Base-by-base conservation (phyloP, 1,139 yeast genomes). In the Eremothecium gossypii region DNA sequence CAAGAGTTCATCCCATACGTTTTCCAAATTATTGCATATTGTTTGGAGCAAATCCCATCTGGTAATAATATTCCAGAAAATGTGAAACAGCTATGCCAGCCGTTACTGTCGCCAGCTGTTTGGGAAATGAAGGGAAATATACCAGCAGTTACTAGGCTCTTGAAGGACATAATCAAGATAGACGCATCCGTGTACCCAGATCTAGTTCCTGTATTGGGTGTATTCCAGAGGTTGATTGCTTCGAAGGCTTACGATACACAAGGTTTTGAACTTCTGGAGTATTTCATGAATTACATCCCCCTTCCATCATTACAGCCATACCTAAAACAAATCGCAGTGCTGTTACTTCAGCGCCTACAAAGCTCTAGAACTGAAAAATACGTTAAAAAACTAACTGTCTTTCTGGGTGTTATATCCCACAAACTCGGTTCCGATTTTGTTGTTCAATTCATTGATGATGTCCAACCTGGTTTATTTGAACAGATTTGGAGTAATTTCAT, bases 121-220 rank as follows among this genome's bases (percentile, higher is more conserved):
- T 93, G 98, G 98, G 97, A 91, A 60, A 77, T 77, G 46, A 74
- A 79, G 52, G 98, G 98, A 17, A 91, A 91, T 55, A 78, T 89
- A 35, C 98, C 98, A 1, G 96, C 96, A 2, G 76, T 91, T 14
- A 83, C 94, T 0, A 74, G 95, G 51, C 69, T 91, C 42, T 66
- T 93, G 42, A 74, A 79, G 44, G 79, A 89, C 3, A 79, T 91
- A 28, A 69, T 91, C 34, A 68, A 69, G 36, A 79, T 74, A 40
- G 87, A 86, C 44, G 73, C 81, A 2, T 46, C 61, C 1, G 65
- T 70, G 0, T 81, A 79, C 49, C 61, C 68, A 7, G 67, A 68
- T 40, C 63, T 89, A 42, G 75, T 83, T 30, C 95, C 97, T 3
- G 74, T 93, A 32, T 69, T 93, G 41, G 99, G 99, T 37, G 95